Conservation (phyloP, 1,284 basidiomycete genomes). For the Volvariella volvacea region DNA sequence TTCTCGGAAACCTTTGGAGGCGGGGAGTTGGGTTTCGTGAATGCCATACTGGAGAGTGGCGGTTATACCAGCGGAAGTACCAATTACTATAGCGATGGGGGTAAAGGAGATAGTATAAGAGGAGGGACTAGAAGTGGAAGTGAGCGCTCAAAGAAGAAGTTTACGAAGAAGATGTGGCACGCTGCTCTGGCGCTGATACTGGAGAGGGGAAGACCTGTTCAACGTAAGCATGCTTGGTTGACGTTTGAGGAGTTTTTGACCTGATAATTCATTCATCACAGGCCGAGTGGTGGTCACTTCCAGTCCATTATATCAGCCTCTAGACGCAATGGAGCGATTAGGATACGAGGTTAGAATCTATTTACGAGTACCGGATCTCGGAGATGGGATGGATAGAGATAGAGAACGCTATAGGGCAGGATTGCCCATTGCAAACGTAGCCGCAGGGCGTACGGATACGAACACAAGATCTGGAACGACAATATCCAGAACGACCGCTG, state of each 20-base stretch:
- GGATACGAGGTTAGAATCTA: constrained; percentile 79
- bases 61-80: not conserved
- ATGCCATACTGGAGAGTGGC: constrained; percentile 2
- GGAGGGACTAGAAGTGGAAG: constrained; percentile 1
- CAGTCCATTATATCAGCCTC: constrained; percentile 77
- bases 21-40: constrained; percentile 4
- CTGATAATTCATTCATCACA: constrained; percentile 8
- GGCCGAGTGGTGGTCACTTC: constrained; percentile 72
- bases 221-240: constrained; percentile 16
- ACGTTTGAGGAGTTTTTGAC: not conserved
- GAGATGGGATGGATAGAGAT: constrained; percentile 54
- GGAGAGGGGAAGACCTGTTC: constrained; percentile 25
- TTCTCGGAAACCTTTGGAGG: not conserved
- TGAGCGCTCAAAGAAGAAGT: constrained; percentile 13
- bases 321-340: constrained; percentile 66
- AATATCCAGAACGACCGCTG: not conserved
- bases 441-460: no score
- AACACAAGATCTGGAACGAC: no score
- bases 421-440: not conserved
- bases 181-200: constrained; percentile 23
- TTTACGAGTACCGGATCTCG: constrained; percentile 70
- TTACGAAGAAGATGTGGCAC: constrained; percentile 24
- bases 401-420: constrained; percentile 11
- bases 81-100: not conserved
- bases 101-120: not conserved